A percentile compares a stretch with the other conserved stretches of the same genome.
Conservation (phyloP, 1,284 basidiomycete species). For the Thecaphora thlaspeos region DNA sequence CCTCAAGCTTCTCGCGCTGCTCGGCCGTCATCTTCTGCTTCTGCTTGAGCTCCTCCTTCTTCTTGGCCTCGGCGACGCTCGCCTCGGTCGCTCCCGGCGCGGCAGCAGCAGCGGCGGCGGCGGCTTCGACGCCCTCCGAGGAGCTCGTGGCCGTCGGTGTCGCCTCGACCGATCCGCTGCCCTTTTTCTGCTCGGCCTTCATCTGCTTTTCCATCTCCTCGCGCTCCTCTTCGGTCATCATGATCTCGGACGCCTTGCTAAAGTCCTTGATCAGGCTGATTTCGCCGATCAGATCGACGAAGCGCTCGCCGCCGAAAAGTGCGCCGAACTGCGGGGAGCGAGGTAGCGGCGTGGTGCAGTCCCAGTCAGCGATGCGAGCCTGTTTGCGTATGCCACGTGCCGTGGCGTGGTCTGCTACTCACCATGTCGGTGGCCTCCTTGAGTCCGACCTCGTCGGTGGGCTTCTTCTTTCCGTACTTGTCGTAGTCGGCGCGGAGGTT, state of each 20-base stretch:
- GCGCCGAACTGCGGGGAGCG: slow-evolving; percentile 53
- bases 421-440: slow-evolving; percentile 58
- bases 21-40: slow-evolving; percentile 71
- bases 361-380: too few relatives aligned
- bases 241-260: slow-evolving; percentile 58
- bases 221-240: slow-evolving; percentile 81
- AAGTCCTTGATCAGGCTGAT: slow-evolving; percentile 58
- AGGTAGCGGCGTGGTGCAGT: too few relatives aligned
- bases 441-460: slow-evolving; percentile 55
- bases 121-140: slow-evolving; percentile 18
- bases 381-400: too few relatives aligned
- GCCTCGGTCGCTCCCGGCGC: slow-evolving; percentile 42
- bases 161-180: slow-evolving; percentile 16
- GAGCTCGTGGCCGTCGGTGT: slow-evolving; percentile 16
- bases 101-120: slow-evolving; percentile 46
- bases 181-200: slow-evolving; percentile 59
- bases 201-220: slow-evolving; percentile 75
- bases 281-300: slow-evolving; percentile 57
- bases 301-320: slow-evolving; percentile 57
- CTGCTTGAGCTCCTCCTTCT: slow-evolving; percentile 61
- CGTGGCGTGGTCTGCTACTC: too few relatives aligned
- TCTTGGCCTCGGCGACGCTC: slow-evolving; percentile 38
- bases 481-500: slow-evolving; percentile 89
- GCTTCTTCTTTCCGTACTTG: slow-evolving; percentile 78
- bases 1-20: slow-evolving; percentile 62